Evolutionary conservation across 2,329 filamentous ascomycete species (phyloP).

Genomic region (Rachicladosporium sp.): DNA sequence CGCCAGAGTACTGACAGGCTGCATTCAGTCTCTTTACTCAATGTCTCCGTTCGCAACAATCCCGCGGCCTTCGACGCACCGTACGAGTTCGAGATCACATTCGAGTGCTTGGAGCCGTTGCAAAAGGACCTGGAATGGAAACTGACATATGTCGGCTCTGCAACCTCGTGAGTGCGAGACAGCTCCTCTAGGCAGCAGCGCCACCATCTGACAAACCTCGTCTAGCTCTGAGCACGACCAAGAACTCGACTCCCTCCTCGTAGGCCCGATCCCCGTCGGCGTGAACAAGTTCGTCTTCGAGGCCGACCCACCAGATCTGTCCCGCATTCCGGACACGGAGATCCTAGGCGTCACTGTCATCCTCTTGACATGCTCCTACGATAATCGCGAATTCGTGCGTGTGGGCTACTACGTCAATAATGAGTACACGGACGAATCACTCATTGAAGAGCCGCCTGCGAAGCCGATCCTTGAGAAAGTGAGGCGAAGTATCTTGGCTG

Average conservation of each 20-base stretch:
- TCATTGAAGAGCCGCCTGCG: constrained; percentile 76
- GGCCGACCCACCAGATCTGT: constrained; percentile 81
- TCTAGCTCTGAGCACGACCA: constrained; percentile 87
- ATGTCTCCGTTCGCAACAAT: constrained; percentile 94
- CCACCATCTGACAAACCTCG: neutral
- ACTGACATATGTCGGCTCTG: constrained; percentile 95
- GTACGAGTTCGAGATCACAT: constrained; percentile 97
- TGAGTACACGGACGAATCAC: constrained; percentile 86
- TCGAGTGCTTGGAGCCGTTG: constrained; percentile 88
- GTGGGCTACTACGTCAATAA: constrained; percentile 99
- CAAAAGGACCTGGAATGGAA: constrained; percentile 99
- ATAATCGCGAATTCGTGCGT: constrained; percentile 90
- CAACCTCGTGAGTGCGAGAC: constrained; percentile 92
- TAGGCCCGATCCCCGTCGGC: constrained; percentile 89
- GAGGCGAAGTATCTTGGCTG: constrained; percentile 79
- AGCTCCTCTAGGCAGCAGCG: constrained; percentile 56
- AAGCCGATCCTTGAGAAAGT: constrained; percentile 92
- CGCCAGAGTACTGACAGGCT: constrained; percentile 18
- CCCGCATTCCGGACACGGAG: constrained; percentile 84
- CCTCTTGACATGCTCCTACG: constrained; percentile 90
- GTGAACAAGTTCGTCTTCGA: constrained; percentile 99
- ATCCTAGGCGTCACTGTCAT: constrained; percentile 96
- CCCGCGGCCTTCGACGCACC: constrained; percentile 84
- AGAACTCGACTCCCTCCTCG: constrained; percentile 91
- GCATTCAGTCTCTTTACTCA: constrained; percentile 85